These are phyloP conservation scores for Podaxis sp. DNA, from an alignment of 768 basidiomycete species.

Conservation along the genomic window DNA sequence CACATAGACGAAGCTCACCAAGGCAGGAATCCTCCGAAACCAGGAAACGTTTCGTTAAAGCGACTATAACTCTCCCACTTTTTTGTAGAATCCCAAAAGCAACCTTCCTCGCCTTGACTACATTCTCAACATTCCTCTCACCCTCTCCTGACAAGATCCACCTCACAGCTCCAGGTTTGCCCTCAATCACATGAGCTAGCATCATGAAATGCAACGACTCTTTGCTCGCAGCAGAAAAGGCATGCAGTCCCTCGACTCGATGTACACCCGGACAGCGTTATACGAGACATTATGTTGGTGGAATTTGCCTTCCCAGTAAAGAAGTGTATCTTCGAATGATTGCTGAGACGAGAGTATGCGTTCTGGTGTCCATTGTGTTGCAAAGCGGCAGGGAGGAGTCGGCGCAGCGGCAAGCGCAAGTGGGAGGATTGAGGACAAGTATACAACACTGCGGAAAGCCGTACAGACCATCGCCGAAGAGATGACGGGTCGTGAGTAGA, in stretches of 20 bases:
- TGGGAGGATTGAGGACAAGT: background rate
- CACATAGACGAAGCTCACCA: slow-evolving; percentile 13
- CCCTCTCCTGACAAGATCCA: slow-evolving; percentile 18
- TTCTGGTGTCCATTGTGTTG: slow-evolving; percentile 3
- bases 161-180: slow-evolving; percentile 16
- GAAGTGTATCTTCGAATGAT: slow-evolving; percentile 16
- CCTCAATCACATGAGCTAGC: slow-evolving; percentile 18
- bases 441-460: background rate
- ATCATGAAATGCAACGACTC: slow-evolving; percentile 22
- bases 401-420: background rate
- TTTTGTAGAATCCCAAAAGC: slow-evolving; percentile 15
- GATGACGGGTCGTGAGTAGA: background rate
- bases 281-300: slow-evolving; percentile 22
- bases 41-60: slow-evolving; percentile 21
- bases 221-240: slow-evolving; percentile 22
- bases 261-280: slow-evolving; percentile 17
- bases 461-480: background rate
- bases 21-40: slow-evolving; percentile 22
- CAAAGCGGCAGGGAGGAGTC: background rate
- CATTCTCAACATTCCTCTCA: slow-evolving; percentile 4
- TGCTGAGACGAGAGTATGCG: background rate
- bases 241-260: slow-evolving; percentile 17
- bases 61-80: slow-evolving; percentile 17
- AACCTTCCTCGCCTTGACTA: slow-evolving; percentile 15
- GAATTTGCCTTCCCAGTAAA: slow-evolving; percentile 22